phyloP scores from a whole-genome alignment of 1,139 yeast genomes.

The Suhomyces chickasaworum region DNA sequence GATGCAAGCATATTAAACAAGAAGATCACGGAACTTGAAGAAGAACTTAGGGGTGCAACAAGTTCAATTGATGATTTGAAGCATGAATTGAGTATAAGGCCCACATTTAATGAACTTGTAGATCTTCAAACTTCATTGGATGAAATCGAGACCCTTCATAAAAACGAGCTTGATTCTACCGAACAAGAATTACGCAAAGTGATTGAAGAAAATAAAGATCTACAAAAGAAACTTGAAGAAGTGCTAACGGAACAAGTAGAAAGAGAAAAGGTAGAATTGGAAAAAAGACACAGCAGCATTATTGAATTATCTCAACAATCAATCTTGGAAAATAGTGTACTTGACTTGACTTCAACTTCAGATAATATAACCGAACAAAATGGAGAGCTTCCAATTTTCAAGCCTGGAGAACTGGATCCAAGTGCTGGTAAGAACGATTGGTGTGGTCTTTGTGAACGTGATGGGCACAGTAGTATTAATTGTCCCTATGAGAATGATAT shows the following conservation, averaged over 20 bases:
- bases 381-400: constrained; percentile 45
- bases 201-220: constrained; percentile 21
- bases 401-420: constrained; percentile 61
- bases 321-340: neutral
- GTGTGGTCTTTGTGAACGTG: constrained; percentile 92
- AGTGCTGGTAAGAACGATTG: constrained; percentile 74
- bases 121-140: constrained; percentile 28
- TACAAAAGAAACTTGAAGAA: constrained; percentile 22
- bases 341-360: neutral
- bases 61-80: constrained; percentile 26
- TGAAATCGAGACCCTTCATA: constrained; percentile 31
- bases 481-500: constrained; percentile 81
- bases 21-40: constrained; percentile 9
- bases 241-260: constrained; percentile 17
- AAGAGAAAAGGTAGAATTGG: constrained; percentile 15
- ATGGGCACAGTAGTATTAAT: constrained; percentile 82
- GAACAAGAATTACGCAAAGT: constrained; percentile 31
- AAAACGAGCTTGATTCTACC: constrained; percentile 33
- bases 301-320: neutral
- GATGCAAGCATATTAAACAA: constrained; percentile 3
- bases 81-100: constrained; percentile 28
- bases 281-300: neutral
- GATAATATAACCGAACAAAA: constrained; percentile 15
- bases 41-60: constrained; percentile 14
- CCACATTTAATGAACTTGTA: constrained; percentile 28